Conservation (phyloP, 108 stramenopile species). For the Poteriospumella lacustris region DNA sequence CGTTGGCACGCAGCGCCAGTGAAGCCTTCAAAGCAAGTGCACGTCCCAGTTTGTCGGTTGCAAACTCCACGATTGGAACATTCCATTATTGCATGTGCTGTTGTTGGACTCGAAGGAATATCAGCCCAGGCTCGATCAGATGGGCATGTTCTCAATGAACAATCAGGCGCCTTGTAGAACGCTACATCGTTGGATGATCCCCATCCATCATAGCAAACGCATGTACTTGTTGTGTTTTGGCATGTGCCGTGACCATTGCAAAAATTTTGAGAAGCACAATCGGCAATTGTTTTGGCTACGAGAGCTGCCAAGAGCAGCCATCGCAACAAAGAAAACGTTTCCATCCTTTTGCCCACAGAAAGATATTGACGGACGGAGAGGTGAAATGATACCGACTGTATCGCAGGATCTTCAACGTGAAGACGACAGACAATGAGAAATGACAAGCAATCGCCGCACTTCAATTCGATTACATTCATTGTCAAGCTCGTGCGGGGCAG, state of each 20-base stretch:
- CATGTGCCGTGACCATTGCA: constrained; percentile 52
- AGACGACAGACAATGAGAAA: no score
- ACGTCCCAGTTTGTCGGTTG: constrained; percentile 54
- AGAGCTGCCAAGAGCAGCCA: no score
- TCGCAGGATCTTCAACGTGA: no score
- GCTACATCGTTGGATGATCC: constrained; percentile 42
- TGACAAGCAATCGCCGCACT: no score
- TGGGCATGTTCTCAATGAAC: constrained; percentile 46
- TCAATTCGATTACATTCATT: no score
- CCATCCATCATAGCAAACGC: constrained; percentile 47
- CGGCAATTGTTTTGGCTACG: no score
- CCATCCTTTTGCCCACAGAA: no score
- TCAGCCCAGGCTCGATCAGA: constrained; percentile 55
- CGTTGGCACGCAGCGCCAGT: constrained; percentile 65
- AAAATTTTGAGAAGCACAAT: constrained; percentile 42
- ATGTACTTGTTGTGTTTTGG: constrained; percentile 24
- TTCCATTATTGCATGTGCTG: constrained; percentile 56
- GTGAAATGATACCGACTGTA: no score
- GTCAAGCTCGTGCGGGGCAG: no score
- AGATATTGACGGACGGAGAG: no score
- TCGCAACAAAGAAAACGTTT: no score
- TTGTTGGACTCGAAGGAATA: constrained; percentile 36
- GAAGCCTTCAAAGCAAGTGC: constrained; percentile 66
- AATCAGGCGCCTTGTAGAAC: constrained; percentile 36
- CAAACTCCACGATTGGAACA: constrained; percentile 69